These are phyloP conservation scores for Stephania japonica DNA, from an alignment of 164 flowering plant genomes.

Conservation along the genomic window DNA sequence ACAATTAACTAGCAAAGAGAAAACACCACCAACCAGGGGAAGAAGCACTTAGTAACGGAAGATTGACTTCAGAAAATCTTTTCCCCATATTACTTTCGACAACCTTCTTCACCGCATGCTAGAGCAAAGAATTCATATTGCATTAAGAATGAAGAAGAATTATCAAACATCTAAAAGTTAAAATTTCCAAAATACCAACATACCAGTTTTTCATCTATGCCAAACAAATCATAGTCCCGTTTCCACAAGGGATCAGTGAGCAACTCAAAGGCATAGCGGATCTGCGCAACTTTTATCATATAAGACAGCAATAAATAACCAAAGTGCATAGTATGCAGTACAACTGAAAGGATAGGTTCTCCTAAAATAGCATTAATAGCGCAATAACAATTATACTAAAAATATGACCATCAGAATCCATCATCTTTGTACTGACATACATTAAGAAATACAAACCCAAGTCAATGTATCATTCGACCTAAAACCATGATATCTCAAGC, in stretches of 20 bases:
- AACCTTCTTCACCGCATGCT: slow-evolving; percentile 56
- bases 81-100: slow-evolving; percentile 34
- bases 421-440: no score
- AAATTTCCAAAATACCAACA: slow-evolving; percentile 17
- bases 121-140: slow-evolving; percentile 16
- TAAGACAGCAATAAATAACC: no score
- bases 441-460: no score
- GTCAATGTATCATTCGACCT: no score
- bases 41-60: slow-evolving; percentile 51
- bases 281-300: slow-evolving; percentile 33
- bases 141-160: neutral
- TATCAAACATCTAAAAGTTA: neutral
- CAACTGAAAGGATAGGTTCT: no score
- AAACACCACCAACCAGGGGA: slow-evolving; percentile 41
- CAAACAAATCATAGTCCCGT: slow-evolving; percentile 75
- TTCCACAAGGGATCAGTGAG: slow-evolving; percentile 76
- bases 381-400: no score
- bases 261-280: slow-evolving; percentile 83
- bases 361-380: no score
- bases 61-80: slow-evolving; percentile 34
- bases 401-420: no score
- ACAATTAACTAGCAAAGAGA: slow-evolving; percentile 1
- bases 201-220: slow-evolving; percentile 70
- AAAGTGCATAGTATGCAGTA: no score
- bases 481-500: no score